Base-by-base conservation (phyloP, 192 early-diverging fungal species). In the Funneliformis mosseae region DNA sequence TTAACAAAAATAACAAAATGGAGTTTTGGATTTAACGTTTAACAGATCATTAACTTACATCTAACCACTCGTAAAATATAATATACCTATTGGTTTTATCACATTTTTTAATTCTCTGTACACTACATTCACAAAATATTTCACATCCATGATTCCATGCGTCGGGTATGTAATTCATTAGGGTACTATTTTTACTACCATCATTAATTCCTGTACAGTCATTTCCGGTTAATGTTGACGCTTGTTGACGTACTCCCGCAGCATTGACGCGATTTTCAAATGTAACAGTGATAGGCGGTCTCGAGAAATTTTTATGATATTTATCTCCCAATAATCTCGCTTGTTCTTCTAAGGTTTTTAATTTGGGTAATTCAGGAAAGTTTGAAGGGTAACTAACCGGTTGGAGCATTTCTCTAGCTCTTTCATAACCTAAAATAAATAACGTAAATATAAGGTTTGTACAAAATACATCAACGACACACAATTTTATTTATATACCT, bases 131-230 rank as follows among this genome's bases (percentile, higher is more conserved):
- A 48, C 82, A 83, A 71, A 85, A 87, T 60, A 87, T 87, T 74
- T 87, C 86, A 33, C 83, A 83, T 14, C 86, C 86, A 55, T 87
- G 84, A 78, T 87, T 87, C 86, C 86, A 87, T 10, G 86, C 86
- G 42, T 87, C 86, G 16, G 86, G 82, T 21, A 87, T 84, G 48
- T 87, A 87, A 76, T 83, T 87, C 81, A 87, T 79, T n/a, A 87
- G 62, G 2, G 84, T 87, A 11, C 76, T 82, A 68, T 85, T 87
- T 68, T 87, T 87, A 77, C 84, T 85, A 67, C 86, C 84, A 63
- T 87, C 86, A 64, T 87, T 87, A 50, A 84, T 68, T 42, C 86
- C 86, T 1, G 86, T 84, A 48, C 79, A 77, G 42, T 87, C 86
- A 63, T 87, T 87, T 8, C 86, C 86, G 18, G 83, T 81, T 39